Evolutionary conservation across 441 rosid species (phyloP).

Genomic region (Pelargonium exstipulatum): DNA sequence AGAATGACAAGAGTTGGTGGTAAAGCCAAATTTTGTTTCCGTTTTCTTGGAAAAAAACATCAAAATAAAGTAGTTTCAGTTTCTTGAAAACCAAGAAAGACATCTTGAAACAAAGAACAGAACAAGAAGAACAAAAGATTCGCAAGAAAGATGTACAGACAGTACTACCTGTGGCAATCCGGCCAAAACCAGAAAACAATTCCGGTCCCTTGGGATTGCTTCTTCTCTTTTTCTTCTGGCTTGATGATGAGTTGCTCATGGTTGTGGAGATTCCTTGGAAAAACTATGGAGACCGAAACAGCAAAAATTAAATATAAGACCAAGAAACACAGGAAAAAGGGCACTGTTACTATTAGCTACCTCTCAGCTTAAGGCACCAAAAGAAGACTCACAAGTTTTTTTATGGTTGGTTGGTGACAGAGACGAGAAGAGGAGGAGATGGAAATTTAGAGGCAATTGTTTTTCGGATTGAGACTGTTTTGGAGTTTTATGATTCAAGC

Average conservation of each 20-base stretch:
- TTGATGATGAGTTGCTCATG: slow-evolving; percentile 1
- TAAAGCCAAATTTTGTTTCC: slow-evolving; percentile 1
- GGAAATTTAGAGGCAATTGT: slow-evolving; percentile 8
- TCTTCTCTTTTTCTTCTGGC: background rate
- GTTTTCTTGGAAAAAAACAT: background rate
- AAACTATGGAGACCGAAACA: no score
- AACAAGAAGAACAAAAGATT: background rate
- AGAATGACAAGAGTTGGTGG: background rate
- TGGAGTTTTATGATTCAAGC: background rate
- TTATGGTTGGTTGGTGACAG: slow-evolving; percentile 1
- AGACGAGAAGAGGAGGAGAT: background rate
- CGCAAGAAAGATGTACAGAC: background rate
- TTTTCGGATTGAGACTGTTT: background rate
- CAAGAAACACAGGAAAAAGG: background rate
- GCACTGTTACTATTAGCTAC: no score
- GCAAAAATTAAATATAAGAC: background rate
- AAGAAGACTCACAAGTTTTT: background rate
- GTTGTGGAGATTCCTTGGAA: background rate
- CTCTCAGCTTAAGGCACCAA: background rate
- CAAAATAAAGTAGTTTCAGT: background rate
- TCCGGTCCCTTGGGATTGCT: slow-evolving; percentile 5
- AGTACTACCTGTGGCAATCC: background rate
- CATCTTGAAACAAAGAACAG: no score
- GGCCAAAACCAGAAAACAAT: background rate
- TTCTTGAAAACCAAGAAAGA: no score